Evolutionary conservation across 1,139 yeast species (phyloP).

Genomic region (Candida sp.): DNA sequence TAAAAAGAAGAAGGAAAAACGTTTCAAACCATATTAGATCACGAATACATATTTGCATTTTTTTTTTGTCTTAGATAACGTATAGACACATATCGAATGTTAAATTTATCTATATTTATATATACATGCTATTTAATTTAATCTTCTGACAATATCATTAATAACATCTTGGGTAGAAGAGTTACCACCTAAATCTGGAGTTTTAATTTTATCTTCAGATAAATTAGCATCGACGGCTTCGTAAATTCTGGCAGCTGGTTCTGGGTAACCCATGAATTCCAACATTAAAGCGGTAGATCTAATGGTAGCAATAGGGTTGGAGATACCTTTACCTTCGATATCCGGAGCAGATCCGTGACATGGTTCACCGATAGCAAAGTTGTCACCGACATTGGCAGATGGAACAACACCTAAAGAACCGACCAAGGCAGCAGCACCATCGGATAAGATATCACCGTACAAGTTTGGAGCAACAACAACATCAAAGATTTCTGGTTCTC

Average conservation of each 20-base stretch:
- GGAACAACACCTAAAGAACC: conserved; percentile 99
- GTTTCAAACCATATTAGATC: conserved; percentile 53
- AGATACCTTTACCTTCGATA: conserved; percentile 90
- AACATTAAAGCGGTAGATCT: conserved; percentile 97
- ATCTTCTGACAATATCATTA: conserved; percentile 65
- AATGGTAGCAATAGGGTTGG: conserved; percentile 97
- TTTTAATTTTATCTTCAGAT: conserved; percentile 72
- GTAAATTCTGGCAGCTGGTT: conserved; percentile 90
- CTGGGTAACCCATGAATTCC: conserved; percentile 90
- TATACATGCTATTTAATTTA: conserved; percentile 8
- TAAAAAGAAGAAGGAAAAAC: conserved; percentile 29
- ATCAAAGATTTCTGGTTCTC: conserved; percentile 96
- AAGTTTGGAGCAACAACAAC: conserved; percentile 98
- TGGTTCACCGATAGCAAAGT: conserved; percentile 97
- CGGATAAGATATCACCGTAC: conserved; percentile 95
- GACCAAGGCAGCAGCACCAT: conserved; percentile 98
- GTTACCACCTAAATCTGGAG: conserved; percentile 94
- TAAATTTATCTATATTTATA: neutral
- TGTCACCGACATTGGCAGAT: conserved; percentile 95
- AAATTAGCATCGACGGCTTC: conserved; percentile 94
- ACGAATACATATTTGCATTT: neutral
- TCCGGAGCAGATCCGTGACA: conserved; percentile 99
- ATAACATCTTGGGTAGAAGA: conserved; percentile 84
- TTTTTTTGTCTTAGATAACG: too few species aligned
- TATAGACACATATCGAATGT: neutral